phyloP scores from a whole-genome alignment of 768 basidiomycete genomes.

The Myochromella boudieri region DNA sequence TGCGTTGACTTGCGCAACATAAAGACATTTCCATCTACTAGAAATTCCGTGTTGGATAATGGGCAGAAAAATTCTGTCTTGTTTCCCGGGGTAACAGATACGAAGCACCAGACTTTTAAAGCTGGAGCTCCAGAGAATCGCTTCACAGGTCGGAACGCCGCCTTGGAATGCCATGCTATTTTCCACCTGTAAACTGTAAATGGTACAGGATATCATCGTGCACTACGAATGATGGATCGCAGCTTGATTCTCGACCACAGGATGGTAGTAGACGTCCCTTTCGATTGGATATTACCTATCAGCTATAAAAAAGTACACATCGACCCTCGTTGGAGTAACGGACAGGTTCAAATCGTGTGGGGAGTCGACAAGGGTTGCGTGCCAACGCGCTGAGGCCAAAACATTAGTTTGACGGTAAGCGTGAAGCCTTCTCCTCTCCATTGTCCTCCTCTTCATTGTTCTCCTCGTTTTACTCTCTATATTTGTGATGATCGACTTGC shows the following conservation, averaged over 20 bases:
- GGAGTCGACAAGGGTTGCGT: neutral
- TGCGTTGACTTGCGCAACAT: no score
- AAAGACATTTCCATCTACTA: no score
- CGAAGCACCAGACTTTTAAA: neutral
- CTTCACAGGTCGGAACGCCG: neutral
- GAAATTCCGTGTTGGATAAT: no score
- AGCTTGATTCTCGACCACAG: neutral
- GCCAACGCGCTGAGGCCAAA: neutral
- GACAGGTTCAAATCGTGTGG: neutral
- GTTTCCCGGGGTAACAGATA: neutral
- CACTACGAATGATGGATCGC: neutral
- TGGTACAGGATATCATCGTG: neutral
- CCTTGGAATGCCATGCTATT: neutral
- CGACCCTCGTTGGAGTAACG: neutral
- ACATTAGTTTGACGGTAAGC: neutral
- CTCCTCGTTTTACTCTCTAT: no score
- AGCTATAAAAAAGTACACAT: neutral
- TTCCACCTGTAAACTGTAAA: neutral
- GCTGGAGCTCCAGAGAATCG: neutral
- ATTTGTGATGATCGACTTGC: constrained; percentile 1
- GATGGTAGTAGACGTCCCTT: neutral
- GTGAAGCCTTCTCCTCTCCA: neutral
- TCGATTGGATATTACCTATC: neutral
- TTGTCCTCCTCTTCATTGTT: no score
- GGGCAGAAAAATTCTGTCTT: neutral